phyloP scores from a whole-genome alignment of 352 stramenopile species.

The Phytopythium mirpurense region DNA sequence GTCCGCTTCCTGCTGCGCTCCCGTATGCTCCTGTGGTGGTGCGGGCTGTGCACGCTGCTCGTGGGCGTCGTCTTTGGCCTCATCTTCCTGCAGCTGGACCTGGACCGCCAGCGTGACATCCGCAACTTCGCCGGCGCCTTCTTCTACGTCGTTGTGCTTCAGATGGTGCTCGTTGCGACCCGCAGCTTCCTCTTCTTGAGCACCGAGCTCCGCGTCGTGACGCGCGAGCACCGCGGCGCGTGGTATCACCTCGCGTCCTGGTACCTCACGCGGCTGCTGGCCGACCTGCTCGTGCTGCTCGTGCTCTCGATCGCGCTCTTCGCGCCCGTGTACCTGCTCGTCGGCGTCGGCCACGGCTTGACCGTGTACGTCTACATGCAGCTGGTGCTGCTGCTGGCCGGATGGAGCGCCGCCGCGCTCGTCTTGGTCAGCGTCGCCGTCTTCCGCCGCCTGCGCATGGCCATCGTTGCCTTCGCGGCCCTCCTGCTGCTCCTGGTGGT shows the following conservation, averaged over 20 bases:
- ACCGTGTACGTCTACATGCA: constrained; percentile 49
- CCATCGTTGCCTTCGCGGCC: constrained; percentile 21
- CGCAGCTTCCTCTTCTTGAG: constrained; percentile 28
- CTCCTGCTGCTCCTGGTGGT: constrained; percentile 34
- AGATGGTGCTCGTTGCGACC: constrained; percentile 25
- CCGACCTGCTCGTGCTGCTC: constrained; percentile 28
- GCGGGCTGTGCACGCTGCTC: constrained; percentile 31
- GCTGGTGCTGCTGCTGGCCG: constrained; percentile 32
- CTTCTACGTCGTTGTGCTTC: constrained; percentile 33
- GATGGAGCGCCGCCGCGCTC: constrained; percentile 26
- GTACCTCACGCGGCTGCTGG: constrained; percentile 31
- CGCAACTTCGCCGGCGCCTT: constrained; percentile 42
- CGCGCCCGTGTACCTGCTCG: constrained; percentile 33
- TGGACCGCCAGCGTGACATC: constrained; percentile 31
- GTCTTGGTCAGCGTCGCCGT: constrained; percentile 27
- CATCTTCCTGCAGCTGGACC: constrained; percentile 38
- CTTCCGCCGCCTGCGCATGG: constrained; percentile 24
- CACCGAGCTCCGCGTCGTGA: constrained; percentile 20
- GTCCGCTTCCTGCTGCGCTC: constrained; percentile 32
- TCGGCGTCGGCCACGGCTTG: constrained; percentile 33
- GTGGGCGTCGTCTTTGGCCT: constrained; percentile 34
- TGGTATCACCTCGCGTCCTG: constrained; percentile 24
- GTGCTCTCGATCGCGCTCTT: constrained; percentile 39
- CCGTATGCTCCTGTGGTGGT: constrained; percentile 27
- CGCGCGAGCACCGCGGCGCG: constrained; percentile 22